Evolutionary conservation across 345 rosid genomes (phyloP).

Genomic region (Nephelium lappaceum): DNA sequence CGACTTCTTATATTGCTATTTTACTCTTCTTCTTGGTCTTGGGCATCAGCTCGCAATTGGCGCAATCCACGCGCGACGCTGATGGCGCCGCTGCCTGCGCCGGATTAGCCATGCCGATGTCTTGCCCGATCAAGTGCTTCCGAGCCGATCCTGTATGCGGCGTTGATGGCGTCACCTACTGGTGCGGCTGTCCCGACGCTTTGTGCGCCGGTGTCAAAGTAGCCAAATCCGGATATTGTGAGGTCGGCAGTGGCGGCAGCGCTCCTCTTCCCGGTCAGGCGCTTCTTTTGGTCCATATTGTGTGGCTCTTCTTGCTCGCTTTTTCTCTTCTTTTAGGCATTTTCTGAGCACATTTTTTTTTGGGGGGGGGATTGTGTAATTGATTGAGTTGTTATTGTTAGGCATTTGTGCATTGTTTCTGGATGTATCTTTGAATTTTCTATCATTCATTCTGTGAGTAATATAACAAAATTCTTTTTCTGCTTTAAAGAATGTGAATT

Average conservation of each 20-base stretch:
- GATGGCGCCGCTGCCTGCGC: slow-evolving; percentile 46
- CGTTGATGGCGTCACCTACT: slow-evolving; percentile 79
- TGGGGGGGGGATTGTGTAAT: background rate
- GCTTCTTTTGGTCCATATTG: slow-evolving; percentile 82
- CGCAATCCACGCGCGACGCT: slow-evolving; percentile 16
- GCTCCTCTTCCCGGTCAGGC: slow-evolving; percentile 86
- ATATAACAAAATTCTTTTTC: background rate
- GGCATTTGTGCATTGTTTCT: background rate
- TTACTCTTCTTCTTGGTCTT: slow-evolving; percentile 18
- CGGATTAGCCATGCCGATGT: slow-evolving; percentile 36
- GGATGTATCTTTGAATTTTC: background rate
- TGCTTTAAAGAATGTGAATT: background rate
- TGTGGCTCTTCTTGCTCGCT: slow-evolving; percentile 87
- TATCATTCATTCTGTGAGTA: slow-evolving; percentile 13
- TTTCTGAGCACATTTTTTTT: slow-evolving; percentile 38
- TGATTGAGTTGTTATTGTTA: background rate
- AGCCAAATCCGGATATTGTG: slow-evolving; percentile 73
- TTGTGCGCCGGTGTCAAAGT: slow-evolving; percentile 65
- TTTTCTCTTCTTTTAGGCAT: slow-evolving; percentile 81
- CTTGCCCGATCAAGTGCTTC: slow-evolving; percentile 88
- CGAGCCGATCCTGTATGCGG: slow-evolving; percentile 91
- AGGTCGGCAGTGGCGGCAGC: slow-evolving; percentile 68
- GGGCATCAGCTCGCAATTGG: slow-evolving; percentile 34
- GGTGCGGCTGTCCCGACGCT: slow-evolving; percentile 97
- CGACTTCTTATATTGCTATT: slow-evolving; percentile 11